Base-by-base conservation (phyloP, 1,284 basidiomycete species). In the Hypsizygus ulmarius region DNA sequence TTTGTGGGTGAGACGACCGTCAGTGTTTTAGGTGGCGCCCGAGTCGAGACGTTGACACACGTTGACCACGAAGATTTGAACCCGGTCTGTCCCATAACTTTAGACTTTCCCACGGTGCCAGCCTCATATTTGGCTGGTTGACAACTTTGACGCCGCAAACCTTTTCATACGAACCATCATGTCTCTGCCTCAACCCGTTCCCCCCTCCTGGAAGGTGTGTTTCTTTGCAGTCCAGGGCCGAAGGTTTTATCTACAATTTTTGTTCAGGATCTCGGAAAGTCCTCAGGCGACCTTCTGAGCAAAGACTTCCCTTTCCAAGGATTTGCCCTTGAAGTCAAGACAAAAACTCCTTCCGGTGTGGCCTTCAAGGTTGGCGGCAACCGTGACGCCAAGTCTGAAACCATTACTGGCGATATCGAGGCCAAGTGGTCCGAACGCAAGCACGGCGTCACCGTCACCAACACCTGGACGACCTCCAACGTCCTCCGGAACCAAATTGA, bases 391-490 rank as follows among this genome's bases (percentile, higher is more conserved):
- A 86, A 89, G 73, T 73, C 81, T 33, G 77, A 77, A 59, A 70
- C 70, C 68, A 94, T 97, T 72, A 63, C 67, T 45, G 93, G 87
- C 58, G 92, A 96, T 70, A 78, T 96, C 63, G 94, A 97, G 82
- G 88, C 84, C 69, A 96, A 95, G 75, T 93, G 87, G 76, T 67
- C 78, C 64, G 87, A 95, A 79, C 82, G 81, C 77, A 84, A 86
- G 73, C 90, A 94, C 69, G 93, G 94, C 57, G 77, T 97, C 64
- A 85, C 84, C 66, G 77, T 95, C 75, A 96, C 94, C 62, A 84
- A 94, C 74, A 83, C 89, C 51, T 99, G 97, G 97, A 93, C 93
- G 51, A 97, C 95, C 64, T 69, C 84, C 68, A 97, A 97, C 77
- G 72, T 89, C 65, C 87, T 98, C 73, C 87, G 87, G 72, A 90